Conservation (phyloP, 257 asterid species). For the Solanum sparsipilum region DNA sequence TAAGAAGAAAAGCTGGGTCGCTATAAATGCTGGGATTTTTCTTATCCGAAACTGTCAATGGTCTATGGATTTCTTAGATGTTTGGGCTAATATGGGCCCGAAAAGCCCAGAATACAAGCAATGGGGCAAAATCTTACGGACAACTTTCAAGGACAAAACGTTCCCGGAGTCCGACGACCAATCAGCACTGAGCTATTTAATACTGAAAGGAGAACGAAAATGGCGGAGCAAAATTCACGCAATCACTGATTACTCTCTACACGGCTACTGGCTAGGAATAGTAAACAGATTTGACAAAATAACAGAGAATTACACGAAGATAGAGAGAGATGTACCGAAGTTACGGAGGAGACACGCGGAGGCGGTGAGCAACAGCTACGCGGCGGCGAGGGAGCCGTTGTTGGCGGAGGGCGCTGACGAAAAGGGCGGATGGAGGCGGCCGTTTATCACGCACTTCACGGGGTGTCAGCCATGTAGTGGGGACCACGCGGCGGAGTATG, state of each 20-base stretch:
- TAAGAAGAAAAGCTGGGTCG: constrained; percentile 65
- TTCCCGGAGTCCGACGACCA: constrained; percentile 68
- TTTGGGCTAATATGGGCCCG: constrained; percentile 80
- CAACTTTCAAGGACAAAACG: constrained; percentile 48
- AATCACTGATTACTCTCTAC: constrained; percentile 53
- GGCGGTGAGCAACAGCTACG: constrained; percentile 33
- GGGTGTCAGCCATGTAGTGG: constrained; percentile 95
- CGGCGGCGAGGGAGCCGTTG: constrained; percentile 16
- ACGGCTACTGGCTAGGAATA: constrained; percentile 64
- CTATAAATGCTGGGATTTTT: constrained; percentile 63
- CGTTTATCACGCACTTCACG: constrained; percentile 76
- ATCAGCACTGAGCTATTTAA: constrained; percentile 53
- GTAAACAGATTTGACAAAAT: constrained; percentile 32
- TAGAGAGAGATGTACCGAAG: constrained; percentile 8
- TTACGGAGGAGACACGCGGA: constrained; percentile 69
- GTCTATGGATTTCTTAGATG: constrained; percentile 68
- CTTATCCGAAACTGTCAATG: constrained; percentile 68
- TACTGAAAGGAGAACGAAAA: constrained; percentile 37
- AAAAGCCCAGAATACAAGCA: constrained; percentile 36
- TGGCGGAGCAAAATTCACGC: constrained; percentile 65
- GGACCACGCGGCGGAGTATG: constrained; percentile 39
- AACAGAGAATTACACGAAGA: constrained; percentile 16
- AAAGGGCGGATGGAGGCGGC: constrained; percentile 40
- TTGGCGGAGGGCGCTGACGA: constrained; percentile 18
- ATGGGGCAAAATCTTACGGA: constrained; percentile 42